phyloP scores from a whole-genome alignment of 768 basidiomycete genomes.

The Hemileccinum impolitum region DNA sequence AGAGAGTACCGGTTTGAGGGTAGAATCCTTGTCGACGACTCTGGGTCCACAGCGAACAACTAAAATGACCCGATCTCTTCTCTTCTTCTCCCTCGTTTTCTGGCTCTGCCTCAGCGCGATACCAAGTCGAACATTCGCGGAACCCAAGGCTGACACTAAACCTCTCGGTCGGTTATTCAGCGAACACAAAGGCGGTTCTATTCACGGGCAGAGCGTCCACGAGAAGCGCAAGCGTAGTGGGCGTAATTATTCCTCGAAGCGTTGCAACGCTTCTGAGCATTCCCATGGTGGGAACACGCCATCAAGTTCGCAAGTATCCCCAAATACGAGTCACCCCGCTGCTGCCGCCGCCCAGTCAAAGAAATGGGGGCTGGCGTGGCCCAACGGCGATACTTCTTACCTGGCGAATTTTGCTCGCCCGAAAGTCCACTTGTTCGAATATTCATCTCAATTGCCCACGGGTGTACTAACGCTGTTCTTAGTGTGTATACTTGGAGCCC shows the following conservation, averaged over 20 bases:
- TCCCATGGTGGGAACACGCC: constrained; percentile 3
- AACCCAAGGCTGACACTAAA: neutral
- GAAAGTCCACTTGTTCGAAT: constrained; percentile 44
- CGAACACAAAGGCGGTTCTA: neutral
- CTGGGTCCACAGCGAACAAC: neutral
- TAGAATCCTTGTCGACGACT: neutral
- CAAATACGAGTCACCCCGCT: neutral
- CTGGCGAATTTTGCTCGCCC: constrained; percentile 48
- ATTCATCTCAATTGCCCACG: neutral
- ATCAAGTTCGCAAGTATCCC: neutral
- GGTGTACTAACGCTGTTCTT: neutral
- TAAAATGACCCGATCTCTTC: constrained; percentile 11
- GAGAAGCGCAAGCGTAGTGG: constrained; percentile 17
- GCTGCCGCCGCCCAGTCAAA: constrained; percentile 4
- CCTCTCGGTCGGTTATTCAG: neutral
- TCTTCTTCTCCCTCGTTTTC: constrained; percentile 8
- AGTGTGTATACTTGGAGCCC: constrained; percentile 72
- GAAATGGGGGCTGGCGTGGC: constrained; percentile 71
- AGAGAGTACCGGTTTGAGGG: neutral
- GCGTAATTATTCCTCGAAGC: constrained; percentile 12
- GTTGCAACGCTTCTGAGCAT: constrained; percentile 14
- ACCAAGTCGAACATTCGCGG: constrained; percentile 4
- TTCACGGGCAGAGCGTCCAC: neutral
- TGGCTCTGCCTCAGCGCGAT: constrained; percentile 8
- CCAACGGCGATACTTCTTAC: constrained; percentile 47